A percentile compares a stretch with the other conserved stretches of the same genome.
Evolutionary conservation across 1,284 basidiomycete species (phyloP).

Genomic region (Pseudozyma tsukubaensis): DNA sequence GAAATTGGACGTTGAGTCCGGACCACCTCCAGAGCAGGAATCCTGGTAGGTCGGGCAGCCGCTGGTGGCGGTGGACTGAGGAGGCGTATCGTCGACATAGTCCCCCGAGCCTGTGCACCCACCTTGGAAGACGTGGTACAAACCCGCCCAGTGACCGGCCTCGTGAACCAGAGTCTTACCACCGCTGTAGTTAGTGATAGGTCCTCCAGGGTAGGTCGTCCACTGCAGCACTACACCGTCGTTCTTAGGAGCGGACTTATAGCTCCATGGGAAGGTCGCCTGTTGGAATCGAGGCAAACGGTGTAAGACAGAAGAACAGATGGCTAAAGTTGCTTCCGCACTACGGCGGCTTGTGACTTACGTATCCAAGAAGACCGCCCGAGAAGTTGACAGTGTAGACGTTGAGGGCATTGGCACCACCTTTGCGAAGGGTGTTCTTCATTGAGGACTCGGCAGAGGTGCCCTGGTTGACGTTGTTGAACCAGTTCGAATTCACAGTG

Average conservation of each 20-base stretch:
- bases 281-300: not conserved
- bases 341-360: not conserved
- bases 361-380: conserved; percentile 68
- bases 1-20: conserved; percentile 37
- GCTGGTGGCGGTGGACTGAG: conserved; percentile 38
- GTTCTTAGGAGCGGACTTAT: conserved; percentile 68
- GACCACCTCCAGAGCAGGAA: conserved; percentile 47
- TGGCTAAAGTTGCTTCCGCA: no score
- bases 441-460: conserved; percentile 72
- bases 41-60: conserved; percentile 46
- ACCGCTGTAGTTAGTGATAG: conserved; percentile 71
- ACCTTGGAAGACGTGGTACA: conserved; percentile 76
- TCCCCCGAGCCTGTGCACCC: conserved; percentile 74
- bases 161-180: conserved; percentile 75
- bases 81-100: conserved; percentile 72
- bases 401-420: conserved; percentile 72
- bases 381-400: conserved; percentile 72
- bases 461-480: conserved; percentile 71
- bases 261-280: conserved; percentile 71
- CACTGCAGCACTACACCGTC: conserved; percentile 38
- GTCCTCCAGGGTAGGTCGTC: conserved; percentile 70
- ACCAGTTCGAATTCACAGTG: conserved; percentile 72
- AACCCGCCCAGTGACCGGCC: conserved; percentile 70
- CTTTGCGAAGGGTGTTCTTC: conserved; percentile 73
- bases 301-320: no score